A percentile compares a stretch with the other conserved stretches of the same genome.
Conservation (phyloP, 768 basidiomycete species). For the Imleria badia region DNA sequence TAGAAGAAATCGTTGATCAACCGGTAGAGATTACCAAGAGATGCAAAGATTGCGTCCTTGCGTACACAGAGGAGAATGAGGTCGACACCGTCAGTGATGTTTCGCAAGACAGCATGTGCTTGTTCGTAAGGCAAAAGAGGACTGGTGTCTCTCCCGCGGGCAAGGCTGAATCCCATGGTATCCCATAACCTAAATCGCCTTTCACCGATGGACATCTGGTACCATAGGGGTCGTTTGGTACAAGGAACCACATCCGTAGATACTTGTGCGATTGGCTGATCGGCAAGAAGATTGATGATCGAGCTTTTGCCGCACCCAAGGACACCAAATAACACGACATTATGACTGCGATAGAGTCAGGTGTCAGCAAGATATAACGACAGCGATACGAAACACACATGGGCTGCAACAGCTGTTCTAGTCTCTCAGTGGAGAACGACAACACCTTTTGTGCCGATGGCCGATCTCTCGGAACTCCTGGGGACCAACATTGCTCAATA, state of each 20-base stretch:
- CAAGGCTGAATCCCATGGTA: constrained; percentile 7
- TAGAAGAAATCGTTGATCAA: constrained; percentile 16
- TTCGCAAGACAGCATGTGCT: constrained; percentile 23
- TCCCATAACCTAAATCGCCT: constrained; percentile 21
- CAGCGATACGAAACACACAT: neutral
- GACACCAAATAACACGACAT: too few relatives aligned
- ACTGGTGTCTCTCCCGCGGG: neutral
- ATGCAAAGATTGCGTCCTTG: too few relatives aligned
- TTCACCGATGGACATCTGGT: neutral
- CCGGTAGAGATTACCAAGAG: constrained; percentile 19
- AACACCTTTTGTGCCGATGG: neutral
- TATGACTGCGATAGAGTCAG: neutral
- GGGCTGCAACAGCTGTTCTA: neutral
- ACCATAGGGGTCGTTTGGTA: constrained; percentile 24
- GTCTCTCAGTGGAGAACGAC: neutral
- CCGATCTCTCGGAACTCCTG: neutral
- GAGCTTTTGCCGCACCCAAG: too few relatives aligned
- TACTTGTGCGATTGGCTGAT: neutral
- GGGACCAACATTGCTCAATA: constrained; percentile 8
- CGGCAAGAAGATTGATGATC: too few relatives aligned
- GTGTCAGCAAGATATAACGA: neutral
- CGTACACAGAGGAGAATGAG: too few relatives aligned
- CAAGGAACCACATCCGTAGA: constrained; percentile 13
- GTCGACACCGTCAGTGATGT: constrained; percentile 22
- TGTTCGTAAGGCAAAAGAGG: constrained; percentile 13